Evolutionary conservation across 75 land plant genomes (phyloP).

Genomic region (Cupressus sempervirens): DNA sequence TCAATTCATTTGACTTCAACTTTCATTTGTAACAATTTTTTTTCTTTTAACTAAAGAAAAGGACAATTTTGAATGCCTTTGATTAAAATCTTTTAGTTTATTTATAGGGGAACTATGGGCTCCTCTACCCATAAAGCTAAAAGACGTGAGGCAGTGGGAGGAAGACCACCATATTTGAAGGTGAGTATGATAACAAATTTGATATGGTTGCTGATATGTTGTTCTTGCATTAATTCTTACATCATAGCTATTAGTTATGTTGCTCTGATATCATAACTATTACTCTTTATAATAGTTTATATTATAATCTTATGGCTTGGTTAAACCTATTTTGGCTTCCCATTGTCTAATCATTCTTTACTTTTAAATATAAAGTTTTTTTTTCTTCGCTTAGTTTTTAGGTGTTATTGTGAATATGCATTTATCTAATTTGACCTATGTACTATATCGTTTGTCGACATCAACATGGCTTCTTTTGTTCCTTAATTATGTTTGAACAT

Average conservation of each 20-base stretch:
- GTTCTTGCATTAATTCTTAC: not conserved
- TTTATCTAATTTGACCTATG: not conserved
- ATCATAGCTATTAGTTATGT: not conserved
- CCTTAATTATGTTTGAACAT: not conserved
- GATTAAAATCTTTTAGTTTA: too few species aligned
- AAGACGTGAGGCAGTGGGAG: slow-evolving; percentile 39
- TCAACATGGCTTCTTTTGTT: not conserved
- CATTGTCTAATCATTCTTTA: not conserved
- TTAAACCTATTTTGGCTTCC: not conserved
- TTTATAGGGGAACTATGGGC: slow-evolving; percentile 80
- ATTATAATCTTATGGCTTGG: not conserved
- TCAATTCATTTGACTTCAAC: not conserved
- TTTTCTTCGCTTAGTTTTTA: not conserved
- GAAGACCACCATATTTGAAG: slow-evolving; percentile 67
- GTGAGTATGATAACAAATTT: slow-evolving; percentile 17
- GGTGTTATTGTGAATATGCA: not conserved
- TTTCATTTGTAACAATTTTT: not conserved
- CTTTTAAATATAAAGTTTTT: not conserved
- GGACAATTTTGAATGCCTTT: not conserved
- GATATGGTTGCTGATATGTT: not conserved
- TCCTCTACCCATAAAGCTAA: slow-evolving; percentile 55
- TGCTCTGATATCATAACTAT: not conserved
- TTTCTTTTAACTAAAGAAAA: not conserved
- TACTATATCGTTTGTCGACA: not conserved
- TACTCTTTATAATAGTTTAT: not conserved